Evolutionary conservation across 495 filamentous ascomycete genomes (phyloP).

Genomic region (Aspergillus asperescens): DNA sequence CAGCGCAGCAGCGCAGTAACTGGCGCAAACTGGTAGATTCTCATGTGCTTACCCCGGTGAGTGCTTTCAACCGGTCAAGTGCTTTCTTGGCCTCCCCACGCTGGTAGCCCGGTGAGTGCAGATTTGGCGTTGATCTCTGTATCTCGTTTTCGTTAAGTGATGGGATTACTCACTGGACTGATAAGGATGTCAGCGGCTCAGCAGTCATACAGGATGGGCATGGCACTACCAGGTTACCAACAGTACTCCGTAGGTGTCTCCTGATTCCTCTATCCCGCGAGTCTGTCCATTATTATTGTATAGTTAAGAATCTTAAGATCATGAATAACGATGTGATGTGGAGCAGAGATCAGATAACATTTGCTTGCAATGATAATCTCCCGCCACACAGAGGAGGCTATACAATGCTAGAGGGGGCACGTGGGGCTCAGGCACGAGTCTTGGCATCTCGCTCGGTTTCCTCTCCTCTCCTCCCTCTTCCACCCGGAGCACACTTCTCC

Average conservation of each 20-base stretch:
- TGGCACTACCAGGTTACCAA: no score
- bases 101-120: conserved; percentile 4
- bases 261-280: no score
- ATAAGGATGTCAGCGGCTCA: not conserved
- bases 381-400: not conserved
- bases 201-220: no score
- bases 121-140: not conserved
- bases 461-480: not conserved
- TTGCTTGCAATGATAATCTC: not conserved
- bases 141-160: not conserved
- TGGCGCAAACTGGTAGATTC: not conserved
- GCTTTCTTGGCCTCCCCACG: not conserved
- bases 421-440: not conserved
- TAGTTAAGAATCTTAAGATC: no score
- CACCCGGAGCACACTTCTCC: not conserved
- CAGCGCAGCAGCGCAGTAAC: not conserved
- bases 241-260: no score
- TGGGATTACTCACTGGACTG: conserved; percentile 1
- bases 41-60: conserved; percentile 1
- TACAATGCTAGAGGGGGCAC: not conserved
- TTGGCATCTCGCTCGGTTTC: not conserved
- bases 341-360: not conserved
- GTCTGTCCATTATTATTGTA: no score
- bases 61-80: not conserved
- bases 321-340: conserved; percentile 1